Evolutionary conservation across 139 green algal species (phyloP), one percentile per base, ranked within the genome.

Genomic region (Nannochloris sp.): DNA sequence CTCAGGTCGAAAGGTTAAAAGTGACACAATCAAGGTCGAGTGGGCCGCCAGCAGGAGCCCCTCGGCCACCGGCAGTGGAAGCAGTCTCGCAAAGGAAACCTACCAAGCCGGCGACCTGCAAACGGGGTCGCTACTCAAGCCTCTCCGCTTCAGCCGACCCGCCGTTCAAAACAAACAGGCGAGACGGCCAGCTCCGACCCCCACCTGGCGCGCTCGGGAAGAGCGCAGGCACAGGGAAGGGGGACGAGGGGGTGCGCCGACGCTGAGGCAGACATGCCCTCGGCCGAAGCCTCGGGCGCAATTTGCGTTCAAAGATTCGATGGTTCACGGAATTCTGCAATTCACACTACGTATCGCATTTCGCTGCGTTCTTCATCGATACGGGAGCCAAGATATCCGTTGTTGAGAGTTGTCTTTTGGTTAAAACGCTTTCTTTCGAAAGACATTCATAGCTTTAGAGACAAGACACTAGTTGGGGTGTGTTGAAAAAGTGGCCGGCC

Each of bases 331-430:
- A 86, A 88, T 88, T 89, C 83, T 77, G 85, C 87, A 93, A 93
- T 93, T 93, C 87, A 89, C 87, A 91, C 78, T 90, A 92, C 80
- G 81, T 94, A 91, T 94, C 87, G 85, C 85, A 94, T 89, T 92
- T 92, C 85, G 85, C 87, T 91, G 85, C 87, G 87, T 91, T 91
- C 87, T 95, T 95, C 87, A 92, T 95, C 86, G 83, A 84, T 89
- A 77, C 78, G 70, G 80, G 83, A 92, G 84, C n/a, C n/a, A n/a
- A n/a, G n/a, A n/a, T n/a, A n/a, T n/a, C n/a, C n/a, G n/a, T n/a
- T n/a, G n/a, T n/a, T n/a, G n/a, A n/a, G n/a, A n/a, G n/a, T n/a
- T n/a, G n/a, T n/a, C n/a, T n/a, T n/a, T n/a, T n/a, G n/a, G n/a
- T n/a, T n/a, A n/a, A n/a, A n/a, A n/a, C n/a, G n/a, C n/a, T n/a